Evolutionary conservation across 139 green algal species (phyloP).

Genomic region (Auxenochlorella pyrenoidosa): DNA sequence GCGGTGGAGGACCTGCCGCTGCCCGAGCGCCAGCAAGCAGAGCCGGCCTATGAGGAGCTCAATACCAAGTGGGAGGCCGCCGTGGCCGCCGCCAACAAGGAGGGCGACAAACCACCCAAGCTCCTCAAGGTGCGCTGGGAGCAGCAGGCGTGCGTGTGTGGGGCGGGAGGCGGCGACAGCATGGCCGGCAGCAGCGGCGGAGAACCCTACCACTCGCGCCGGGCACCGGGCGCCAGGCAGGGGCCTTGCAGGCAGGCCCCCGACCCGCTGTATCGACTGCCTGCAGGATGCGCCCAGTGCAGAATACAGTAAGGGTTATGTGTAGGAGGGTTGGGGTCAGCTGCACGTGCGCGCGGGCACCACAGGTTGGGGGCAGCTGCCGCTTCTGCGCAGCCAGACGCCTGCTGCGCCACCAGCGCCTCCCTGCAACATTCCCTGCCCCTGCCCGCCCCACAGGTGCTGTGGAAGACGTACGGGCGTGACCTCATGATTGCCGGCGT

Average conservation of each 20-base stretch:
- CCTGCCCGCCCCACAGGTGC: conserved; percentile 29
- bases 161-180: not conserved
- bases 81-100: conserved; percentile 11
- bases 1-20: conserved; percentile 59
- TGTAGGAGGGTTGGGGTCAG: not conserved
- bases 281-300: too few relatives aligned
- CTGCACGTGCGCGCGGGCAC: not conserved
- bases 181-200: not conserved
- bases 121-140: conserved; percentile 28
- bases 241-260: too few relatives aligned
- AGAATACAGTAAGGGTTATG: too few relatives aligned
- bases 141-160: too few relatives aligned
- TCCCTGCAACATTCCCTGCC: not conserved
- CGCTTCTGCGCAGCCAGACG: too few relatives aligned
- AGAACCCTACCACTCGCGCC: not conserved
- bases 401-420: not conserved
- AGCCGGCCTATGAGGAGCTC: conserved; percentile 48
- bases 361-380: not conserved
- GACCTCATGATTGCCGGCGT: conserved; percentile 49
- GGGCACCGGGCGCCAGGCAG: too few relatives aligned
- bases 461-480: conserved; percentile 46
- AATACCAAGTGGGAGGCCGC: conserved; percentile 44
- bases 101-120: conserved; percentile 23
- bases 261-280: too few relatives aligned
- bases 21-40: conserved; percentile 52